Conservation (phyloP, 305 asterid species). For the Fraxinus xanthoxyloides region DNA sequence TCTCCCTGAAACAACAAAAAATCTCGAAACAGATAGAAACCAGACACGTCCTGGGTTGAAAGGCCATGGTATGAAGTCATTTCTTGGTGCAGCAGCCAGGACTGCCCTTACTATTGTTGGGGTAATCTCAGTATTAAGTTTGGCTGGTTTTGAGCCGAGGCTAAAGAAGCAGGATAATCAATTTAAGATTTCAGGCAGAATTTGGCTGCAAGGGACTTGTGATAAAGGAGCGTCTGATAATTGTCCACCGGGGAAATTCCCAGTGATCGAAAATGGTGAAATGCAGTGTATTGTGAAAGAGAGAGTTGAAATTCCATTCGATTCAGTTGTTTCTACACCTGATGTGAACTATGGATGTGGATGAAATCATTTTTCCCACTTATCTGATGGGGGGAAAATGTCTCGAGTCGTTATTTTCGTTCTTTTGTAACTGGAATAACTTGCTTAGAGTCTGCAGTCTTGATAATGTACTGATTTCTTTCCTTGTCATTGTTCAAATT, state of each 20-base stretch:
- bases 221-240: conserved; percentile 21
- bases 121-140: conserved; percentile 52
- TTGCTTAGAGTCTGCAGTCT: not conserved
- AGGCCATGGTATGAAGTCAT: conserved; percentile 35
- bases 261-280: conserved; percentile 68
- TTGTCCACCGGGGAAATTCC: conserved; percentile 81
- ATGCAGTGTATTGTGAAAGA: conserved; percentile 73
- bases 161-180: conserved; percentile 52
- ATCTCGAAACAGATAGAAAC: conserved; percentile 23
- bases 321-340: conserved; percentile 57
- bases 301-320: conserved; percentile 85
- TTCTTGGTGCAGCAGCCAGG: conserved; percentile 60
- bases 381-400: not conserved
- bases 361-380: conserved; percentile 30
- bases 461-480: conserved; percentile 5
- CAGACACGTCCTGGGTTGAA: conserved; percentile 23
- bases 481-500: not conserved
- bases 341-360: conserved; percentile 93
- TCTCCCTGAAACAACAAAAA: conserved; percentile 19
- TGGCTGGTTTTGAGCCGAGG: conserved; percentile 78
- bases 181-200: conserved; percentile 39
- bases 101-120: conserved; percentile 63
- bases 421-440: conserved; percentile 19
- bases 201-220: conserved; percentile 33
- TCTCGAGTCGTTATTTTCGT: not conserved